Percentiles rank a stretch among this genome's conserved stretches.
Conservation (phyloP, 2,329 filamentous ascomycete species). For the Alternaria tenuissima region DNA sequence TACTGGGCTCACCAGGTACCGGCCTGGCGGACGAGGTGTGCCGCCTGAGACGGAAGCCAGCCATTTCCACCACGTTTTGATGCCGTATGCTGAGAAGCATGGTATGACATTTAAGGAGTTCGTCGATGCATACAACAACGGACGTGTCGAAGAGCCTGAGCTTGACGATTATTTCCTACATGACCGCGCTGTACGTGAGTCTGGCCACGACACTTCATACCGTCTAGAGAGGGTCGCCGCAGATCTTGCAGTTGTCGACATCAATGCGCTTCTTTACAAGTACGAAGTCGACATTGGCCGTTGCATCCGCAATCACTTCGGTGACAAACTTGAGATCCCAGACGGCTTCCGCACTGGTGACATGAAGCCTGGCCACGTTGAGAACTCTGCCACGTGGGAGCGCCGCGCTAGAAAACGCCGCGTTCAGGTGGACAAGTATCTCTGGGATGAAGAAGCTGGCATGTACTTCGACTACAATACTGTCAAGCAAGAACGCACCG, state of each 20-base stretch:
- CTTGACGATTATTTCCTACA: constrained; percentile 96
- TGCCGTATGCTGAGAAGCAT: constrained; percentile 84
- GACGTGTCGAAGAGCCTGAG: constrained; percentile 77
- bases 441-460: constrained; percentile 90
- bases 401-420: constrained; percentile 85
- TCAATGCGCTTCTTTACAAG: constrained; percentile 95
- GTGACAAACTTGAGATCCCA: constrained; percentile 82
- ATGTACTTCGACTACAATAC: constrained; percentile 99
- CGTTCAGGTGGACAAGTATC: constrained; percentile 85
- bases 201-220: constrained; percentile 95
- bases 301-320: constrained; percentile 83
- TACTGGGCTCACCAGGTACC: constrained; percentile 84
- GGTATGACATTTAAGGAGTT: constrained; percentile 84
- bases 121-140: constrained; percentile 85
- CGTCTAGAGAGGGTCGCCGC: constrained; percentile 83
- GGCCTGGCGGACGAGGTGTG: constrained; percentile 82
- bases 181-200: constrained; percentile 93
- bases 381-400: constrained; percentile 90
- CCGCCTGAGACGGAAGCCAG: constrained; percentile 89
- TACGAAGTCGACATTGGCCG: constrained; percentile 94
- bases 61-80: constrained; percentile 84
- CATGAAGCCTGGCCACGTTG: constrained; percentile 71
- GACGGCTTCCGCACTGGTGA: constrained; percentile 77
- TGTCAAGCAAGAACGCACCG: constrained; percentile 77
- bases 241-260: constrained; percentile 89